A percentile compares a stretch with the other conserved stretches of the same genome.
phyloP scores from a whole-genome alignment of 345 rosid species.

The Sisymbrium irio region DNA sequence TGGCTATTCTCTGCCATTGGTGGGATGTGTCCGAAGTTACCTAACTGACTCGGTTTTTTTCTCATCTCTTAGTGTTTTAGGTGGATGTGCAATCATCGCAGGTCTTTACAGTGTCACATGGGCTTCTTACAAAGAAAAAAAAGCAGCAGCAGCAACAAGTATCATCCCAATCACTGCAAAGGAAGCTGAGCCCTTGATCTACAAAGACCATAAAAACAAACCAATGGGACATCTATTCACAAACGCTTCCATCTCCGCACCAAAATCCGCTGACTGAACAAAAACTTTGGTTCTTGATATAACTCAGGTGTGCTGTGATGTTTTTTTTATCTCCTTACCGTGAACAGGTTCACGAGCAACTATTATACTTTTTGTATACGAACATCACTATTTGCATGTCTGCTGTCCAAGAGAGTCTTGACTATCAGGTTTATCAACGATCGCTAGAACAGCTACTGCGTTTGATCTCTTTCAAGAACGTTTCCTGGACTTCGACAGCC shows the following conservation, averaged over 20 bases:
- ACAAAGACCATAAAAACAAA: constrained; percentile 42
- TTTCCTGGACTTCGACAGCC: constrained; percentile 36
- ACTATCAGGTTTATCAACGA: background rate
- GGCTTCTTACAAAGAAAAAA: constrained; percentile 75
- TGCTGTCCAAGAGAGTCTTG: background rate
- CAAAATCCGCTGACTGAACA: constrained; percentile 41
- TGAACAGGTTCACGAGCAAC: background rate
- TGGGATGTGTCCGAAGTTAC: background rate
- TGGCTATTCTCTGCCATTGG: background rate
- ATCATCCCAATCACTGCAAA: constrained; percentile 33
- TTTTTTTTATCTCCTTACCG: background rate
- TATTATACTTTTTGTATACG: background rate
- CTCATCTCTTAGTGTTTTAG: constrained; percentile 51
- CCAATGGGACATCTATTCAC: constrained; percentile 46
- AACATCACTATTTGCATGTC: background rate
- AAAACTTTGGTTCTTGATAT: background rate
- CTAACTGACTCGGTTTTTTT: constrained; percentile 3
- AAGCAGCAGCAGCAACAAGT: constrained; percentile 27
- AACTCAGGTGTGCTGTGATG: background rate
- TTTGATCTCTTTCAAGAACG: background rate
- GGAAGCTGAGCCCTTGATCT: constrained; percentile 61
- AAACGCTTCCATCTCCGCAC: constrained; percentile 32
- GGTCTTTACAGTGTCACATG: constrained; percentile 92
- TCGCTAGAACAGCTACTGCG: background rate
- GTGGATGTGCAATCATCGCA: constrained; percentile 71